phyloP scores from a whole-genome alignment of 1,284 basidiomycete genomes.

The Veloporphyrellus conicus region DNA sequence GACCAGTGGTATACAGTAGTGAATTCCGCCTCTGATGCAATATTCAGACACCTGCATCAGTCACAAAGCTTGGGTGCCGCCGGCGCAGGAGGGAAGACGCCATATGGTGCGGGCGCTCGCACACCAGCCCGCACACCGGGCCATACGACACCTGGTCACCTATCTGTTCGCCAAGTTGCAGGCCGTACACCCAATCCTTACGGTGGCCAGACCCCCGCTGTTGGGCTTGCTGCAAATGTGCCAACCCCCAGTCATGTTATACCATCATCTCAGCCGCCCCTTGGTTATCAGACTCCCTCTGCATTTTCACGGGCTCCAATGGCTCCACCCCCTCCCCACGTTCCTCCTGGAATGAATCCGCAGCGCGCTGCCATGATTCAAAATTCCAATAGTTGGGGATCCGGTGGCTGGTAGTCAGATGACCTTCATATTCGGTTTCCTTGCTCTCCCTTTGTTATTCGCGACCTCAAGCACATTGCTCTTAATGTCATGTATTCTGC shows the following conservation, averaged over 20 bases:
- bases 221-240: constrained; percentile 30
- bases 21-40: constrained; percentile 13
- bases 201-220: constrained; percentile 47
- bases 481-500: constrained; percentile 26
- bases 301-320: constrained; percentile 42
- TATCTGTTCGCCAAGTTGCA: constrained; percentile 61
- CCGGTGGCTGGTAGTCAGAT: constrained; percentile 31
- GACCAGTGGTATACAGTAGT: background rate
- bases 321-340: constrained; percentile 38
- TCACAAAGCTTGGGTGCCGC: constrained; percentile 63
- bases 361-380: constrained; percentile 60
- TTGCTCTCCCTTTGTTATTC: constrained; percentile 13
- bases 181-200: constrained; percentile 76
- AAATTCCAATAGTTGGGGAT: constrained; percentile 37
- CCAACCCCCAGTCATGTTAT: constrained; percentile 29
- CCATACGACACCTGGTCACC: constrained; percentile 68
- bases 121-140: constrained; percentile 73
- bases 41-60: constrained; percentile 67
- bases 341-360: constrained; percentile 59
- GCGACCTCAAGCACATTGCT: constrained; percentile 20
- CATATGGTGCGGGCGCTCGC: constrained; percentile 69
- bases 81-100: constrained; percentile 70
- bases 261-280: constrained; percentile 40
- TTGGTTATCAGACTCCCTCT: constrained; percentile 62
- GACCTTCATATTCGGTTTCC: constrained; percentile 14